Conservation (phyloP, 1,284 basidiomycete species). For the Anthracocystis walkeri region DNA sequence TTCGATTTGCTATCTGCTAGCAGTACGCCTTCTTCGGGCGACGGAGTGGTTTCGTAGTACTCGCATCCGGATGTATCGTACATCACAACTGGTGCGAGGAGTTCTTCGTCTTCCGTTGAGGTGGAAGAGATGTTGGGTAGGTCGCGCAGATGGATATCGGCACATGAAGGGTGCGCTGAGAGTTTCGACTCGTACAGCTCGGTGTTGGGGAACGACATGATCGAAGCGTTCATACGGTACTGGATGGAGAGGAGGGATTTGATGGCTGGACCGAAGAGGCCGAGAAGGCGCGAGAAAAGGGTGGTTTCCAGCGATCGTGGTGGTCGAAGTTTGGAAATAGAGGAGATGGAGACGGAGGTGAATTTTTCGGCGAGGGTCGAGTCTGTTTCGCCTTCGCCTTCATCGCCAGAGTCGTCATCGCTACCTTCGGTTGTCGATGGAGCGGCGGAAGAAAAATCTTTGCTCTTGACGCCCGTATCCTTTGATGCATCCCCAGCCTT, state of each 20-base stretch:
- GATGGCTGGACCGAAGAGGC: slow-evolving; percentile 83
- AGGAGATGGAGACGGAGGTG: neutral
- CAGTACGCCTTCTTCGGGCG: slow-evolving; percentile 22
- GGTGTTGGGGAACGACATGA: slow-evolving; percentile 87
- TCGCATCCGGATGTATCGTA: slow-evolving; percentile 77
- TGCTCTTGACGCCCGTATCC: neutral
- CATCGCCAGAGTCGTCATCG: slow-evolving; percentile 1
- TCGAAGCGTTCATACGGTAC: slow-evolving; percentile 83
- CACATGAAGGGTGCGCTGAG: slow-evolving; percentile 79
- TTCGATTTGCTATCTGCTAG: slow-evolving; percentile 76
- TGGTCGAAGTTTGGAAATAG: slow-evolving; percentile 72
- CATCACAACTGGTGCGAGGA: slow-evolving; percentile 85
- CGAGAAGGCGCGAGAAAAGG: slow-evolving; percentile 88
- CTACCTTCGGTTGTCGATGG: slow-evolving; percentile 5
- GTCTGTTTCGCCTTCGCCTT: slow-evolving; percentile 5
- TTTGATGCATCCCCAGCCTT: neutral
- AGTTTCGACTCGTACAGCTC: slow-evolving; percentile 83
- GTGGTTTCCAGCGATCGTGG: slow-evolving; percentile 86
- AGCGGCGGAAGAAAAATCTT: slow-evolving; percentile 16
- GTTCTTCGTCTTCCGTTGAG: slow-evolving; percentile 72
- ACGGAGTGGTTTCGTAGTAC: slow-evolving; percentile 44
- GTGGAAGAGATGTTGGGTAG: slow-evolving; percentile 69
- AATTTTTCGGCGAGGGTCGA: slow-evolving; percentile 8
- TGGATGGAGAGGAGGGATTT: slow-evolving; percentile 82
- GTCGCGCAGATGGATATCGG: slow-evolving; percentile 79